Evolutionary conservation across 495 filamentous ascomycete species (phyloP).

Genomic region (Lasiosphaeria hispida): DNA sequence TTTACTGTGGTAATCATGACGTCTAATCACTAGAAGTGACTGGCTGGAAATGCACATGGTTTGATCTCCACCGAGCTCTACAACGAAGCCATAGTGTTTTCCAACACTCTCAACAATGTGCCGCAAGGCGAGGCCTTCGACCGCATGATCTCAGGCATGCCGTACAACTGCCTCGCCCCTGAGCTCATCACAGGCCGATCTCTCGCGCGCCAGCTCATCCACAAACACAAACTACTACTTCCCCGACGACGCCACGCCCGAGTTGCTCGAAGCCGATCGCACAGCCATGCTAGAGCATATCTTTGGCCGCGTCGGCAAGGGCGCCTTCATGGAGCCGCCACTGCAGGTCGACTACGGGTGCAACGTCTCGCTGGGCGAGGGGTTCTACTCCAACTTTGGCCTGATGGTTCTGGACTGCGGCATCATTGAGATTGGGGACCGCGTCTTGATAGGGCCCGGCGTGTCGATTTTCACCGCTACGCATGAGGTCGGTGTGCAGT

Average conservation of each 20-base stretch:
- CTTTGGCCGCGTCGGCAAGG: conserved; percentile 43
- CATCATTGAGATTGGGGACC: conserved; percentile 44
- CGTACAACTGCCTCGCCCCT: conserved; percentile 3
- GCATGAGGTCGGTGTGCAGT: conserved; percentile 44
- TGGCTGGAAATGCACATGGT: no score
- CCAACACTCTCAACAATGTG: conserved; percentile 3
- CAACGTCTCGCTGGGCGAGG: conserved; percentile 49
- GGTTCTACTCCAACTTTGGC: conserved; percentile 54
- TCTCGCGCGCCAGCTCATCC: conserved; percentile 40
- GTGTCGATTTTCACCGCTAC: conserved; percentile 46
- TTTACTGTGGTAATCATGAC: no score
- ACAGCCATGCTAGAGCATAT: conserved; percentile 39
- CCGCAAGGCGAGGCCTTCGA: conserved; percentile 8
- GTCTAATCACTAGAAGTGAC: no score
- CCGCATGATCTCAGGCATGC: conserved; percentile 16
- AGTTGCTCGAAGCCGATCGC: conserved; percentile 34
- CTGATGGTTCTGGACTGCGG: conserved; percentile 45
- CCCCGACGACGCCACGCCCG: conserved; percentile 36
- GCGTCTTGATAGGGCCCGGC: conserved; percentile 43
- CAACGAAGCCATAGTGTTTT: background rate
- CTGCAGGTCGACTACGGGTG: conserved; percentile 56
- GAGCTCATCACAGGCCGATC: conserved; percentile 44
- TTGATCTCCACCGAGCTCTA: background rate
- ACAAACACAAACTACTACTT: conserved; percentile 53
- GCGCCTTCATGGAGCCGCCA: conserved; percentile 51